A percentile compares a stretch with the other conserved stretches of the same genome.
These are phyloP conservation scores for Stephania yunnanensis DNA, from an alignment of 164 flowering plant genomes.

Conservation along the genomic window DNA sequence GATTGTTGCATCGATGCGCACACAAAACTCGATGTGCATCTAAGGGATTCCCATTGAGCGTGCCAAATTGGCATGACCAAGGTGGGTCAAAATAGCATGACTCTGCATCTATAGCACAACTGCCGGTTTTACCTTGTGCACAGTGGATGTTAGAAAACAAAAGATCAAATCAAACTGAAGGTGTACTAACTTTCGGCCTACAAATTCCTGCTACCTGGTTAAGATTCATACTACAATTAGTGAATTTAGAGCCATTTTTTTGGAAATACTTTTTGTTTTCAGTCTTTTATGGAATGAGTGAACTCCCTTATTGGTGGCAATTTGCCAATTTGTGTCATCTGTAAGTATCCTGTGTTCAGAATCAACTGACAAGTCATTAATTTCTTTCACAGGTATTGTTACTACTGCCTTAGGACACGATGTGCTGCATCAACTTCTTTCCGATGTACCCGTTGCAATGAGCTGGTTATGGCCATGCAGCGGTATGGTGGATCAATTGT, in stretches of 20 bases:
- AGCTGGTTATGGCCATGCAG: slow-evolving; percentile 85
- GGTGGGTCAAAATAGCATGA: too few relatives aligned
- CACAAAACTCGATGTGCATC: too few relatives aligned
- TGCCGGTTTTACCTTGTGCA: neutral
- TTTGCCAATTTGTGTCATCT: neutral
- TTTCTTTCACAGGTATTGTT: slow-evolving; percentile 33
- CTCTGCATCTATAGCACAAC: neutral
- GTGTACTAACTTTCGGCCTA: neutral
- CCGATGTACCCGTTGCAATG: slow-evolving; percentile 70
- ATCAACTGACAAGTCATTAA: neutral
- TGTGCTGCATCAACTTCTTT: slow-evolving; percentile 68
- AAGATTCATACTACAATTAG: neutral
- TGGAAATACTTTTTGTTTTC: neutral
- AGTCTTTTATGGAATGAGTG: neutral
- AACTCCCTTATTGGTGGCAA: neutral
- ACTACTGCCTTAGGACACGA: slow-evolving; percentile 90
- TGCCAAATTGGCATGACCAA: too few relatives aligned
- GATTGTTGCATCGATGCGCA: too few relatives aligned
- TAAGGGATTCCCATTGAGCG: too few relatives aligned
- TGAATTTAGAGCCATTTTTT: neutral
- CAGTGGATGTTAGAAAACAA: neutral
- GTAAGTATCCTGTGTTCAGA: neutral
- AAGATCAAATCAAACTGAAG: neutral
- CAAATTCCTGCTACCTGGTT: neutral
- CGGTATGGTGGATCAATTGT: slow-evolving; percentile 37